Conservation (phyloP, 2,329 filamentous ascomycete species). For the Aureobasidium sp. region DNA sequence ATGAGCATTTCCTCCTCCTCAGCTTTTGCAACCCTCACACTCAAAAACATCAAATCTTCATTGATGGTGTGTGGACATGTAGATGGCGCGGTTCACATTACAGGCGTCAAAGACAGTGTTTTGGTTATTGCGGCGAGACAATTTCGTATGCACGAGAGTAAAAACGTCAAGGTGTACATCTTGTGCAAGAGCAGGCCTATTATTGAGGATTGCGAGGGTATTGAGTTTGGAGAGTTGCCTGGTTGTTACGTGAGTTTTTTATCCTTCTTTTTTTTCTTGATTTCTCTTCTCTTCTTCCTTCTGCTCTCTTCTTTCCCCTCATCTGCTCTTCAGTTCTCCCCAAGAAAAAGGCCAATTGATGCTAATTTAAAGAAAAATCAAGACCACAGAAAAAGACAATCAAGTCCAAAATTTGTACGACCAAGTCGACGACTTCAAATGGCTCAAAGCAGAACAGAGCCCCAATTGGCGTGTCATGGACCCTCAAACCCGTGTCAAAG, state of each 20-base stretch:
- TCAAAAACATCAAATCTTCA: constrained; percentile 63
- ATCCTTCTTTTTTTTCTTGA: neutral
- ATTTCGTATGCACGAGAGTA: constrained; percentile 85
- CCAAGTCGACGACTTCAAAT: constrained; percentile 95
- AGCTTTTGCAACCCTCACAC: constrained; percentile 61
- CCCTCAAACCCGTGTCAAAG: constrained; percentile 35
- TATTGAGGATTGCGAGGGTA: constrained; percentile 75
- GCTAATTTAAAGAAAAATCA: neutral
- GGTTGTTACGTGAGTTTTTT: constrained; percentile 56
- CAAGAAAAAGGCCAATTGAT: no score
- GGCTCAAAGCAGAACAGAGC: constrained; percentile 78
- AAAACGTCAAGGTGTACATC: constrained; percentile 75
- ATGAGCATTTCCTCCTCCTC: constrained; percentile 41
- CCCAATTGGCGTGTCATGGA: constrained; percentile 78
- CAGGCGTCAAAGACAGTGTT: constrained; percentile 63
- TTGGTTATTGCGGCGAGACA: constrained; percentile 76
- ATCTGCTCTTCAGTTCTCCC: no score
- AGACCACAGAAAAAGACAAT: constrained; percentile 23
- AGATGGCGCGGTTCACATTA: constrained; percentile 75
- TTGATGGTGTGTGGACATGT: constrained; percentile 74
- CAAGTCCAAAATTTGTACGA: constrained; percentile 64
- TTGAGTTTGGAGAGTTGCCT: constrained; percentile 75
- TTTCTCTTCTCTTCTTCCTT: no score
- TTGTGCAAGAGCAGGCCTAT: constrained; percentile 78
- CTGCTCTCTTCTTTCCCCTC: no score